Conservation (phyloP, 108 stramenopile species). For the Discostella pseudostelligera region DNA sequence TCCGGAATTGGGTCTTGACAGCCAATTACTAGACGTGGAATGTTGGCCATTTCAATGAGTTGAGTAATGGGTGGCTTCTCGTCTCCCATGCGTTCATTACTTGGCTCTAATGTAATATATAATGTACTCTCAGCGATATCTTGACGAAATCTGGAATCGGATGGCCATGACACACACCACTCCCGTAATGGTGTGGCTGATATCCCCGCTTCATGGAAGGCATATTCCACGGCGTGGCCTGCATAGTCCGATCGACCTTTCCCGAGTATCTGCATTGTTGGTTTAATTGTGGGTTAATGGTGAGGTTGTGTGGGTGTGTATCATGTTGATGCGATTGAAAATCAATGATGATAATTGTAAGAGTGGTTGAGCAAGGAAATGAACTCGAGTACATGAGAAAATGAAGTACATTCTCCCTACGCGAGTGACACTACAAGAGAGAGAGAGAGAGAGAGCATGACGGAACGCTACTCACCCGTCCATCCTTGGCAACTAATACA, state of each 20-base stretch:
- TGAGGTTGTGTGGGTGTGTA: background rate
- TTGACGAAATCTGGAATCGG: constrained; percentile 49
- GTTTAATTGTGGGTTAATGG: background rate
- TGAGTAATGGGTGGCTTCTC: constrained; percentile 71
- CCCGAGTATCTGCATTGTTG: constrained; percentile 43
- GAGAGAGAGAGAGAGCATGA: background rate
- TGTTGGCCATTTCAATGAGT: constrained; percentile 62
- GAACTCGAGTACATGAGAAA: too few species aligned
- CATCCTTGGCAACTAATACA: constrained; percentile 60
- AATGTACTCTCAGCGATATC: constrained; percentile 60
- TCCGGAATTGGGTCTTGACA: constrained; percentile 70
- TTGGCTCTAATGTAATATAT: constrained; percentile 80
- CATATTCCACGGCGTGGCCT: constrained; percentile 61
- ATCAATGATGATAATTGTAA: too few species aligned
- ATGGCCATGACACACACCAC: constrained; percentile 80
- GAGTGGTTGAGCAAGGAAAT: background rate
- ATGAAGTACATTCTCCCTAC: too few species aligned
- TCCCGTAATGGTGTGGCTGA: constrained; percentile 64
- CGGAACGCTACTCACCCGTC: constrained; percentile 30
- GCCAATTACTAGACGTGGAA: constrained; percentile 79
- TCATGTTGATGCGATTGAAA: background rate
- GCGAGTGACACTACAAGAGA: background rate
- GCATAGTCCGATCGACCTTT: constrained; percentile 56
- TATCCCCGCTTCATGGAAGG: constrained; percentile 60
- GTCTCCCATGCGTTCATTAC: constrained; percentile 53